These are phyloP conservation scores for Leishmania major DNA, from an alignment of 208 protist species.

Conservation along the genomic window DNA sequence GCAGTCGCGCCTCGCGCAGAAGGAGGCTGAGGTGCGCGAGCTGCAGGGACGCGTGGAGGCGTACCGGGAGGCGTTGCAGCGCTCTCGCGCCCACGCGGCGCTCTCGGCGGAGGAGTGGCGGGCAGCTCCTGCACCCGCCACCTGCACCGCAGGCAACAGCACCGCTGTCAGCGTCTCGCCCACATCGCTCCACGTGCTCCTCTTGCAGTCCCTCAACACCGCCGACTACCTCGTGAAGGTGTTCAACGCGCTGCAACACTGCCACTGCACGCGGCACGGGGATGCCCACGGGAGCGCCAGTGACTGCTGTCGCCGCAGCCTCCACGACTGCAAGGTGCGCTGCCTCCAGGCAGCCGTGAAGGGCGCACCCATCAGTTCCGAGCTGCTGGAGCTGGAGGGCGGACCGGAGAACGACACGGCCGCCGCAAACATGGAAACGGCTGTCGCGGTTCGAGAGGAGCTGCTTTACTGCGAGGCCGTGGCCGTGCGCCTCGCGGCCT, in stretches of 20 bases:
- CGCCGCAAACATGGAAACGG: slow-evolving; percentile 31
- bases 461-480: slow-evolving; percentile 65
- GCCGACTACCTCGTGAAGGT: slow-evolving; percentile 75
- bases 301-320: slow-evolving; percentile 35
- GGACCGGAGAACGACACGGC: slow-evolving; percentile 33
- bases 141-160: background rate
- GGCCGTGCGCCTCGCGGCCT: slow-evolving; percentile 34
- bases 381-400: slow-evolving; percentile 25
- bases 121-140: background rate
- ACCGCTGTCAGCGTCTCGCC: slow-evolving; percentile 5
- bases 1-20: slow-evolving; percentile 21
- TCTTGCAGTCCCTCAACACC: slow-evolving; percentile 49
- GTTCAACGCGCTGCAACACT: slow-evolving; percentile 74
- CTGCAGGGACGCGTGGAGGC: slow-evolving; percentile 49
- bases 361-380: slow-evolving; percentile 42
- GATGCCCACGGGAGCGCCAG: background rate
- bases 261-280: slow-evolving; percentile 30
- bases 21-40: slow-evolving; percentile 40
- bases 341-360: slow-evolving; percentile 56
- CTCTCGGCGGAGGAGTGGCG: background rate
- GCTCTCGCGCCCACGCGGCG: slow-evolving; percentile 9
- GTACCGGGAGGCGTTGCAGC: slow-evolving; percentile 48
- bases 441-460: slow-evolving; percentile 58
- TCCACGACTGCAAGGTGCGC: slow-evolving; percentile 39
- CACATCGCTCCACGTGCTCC: slow-evolving; percentile 36